phyloP scores from a whole-genome alignment of 2,329 filamentous ascomycete species.

The Pseudomassariella vexata region DNA sequence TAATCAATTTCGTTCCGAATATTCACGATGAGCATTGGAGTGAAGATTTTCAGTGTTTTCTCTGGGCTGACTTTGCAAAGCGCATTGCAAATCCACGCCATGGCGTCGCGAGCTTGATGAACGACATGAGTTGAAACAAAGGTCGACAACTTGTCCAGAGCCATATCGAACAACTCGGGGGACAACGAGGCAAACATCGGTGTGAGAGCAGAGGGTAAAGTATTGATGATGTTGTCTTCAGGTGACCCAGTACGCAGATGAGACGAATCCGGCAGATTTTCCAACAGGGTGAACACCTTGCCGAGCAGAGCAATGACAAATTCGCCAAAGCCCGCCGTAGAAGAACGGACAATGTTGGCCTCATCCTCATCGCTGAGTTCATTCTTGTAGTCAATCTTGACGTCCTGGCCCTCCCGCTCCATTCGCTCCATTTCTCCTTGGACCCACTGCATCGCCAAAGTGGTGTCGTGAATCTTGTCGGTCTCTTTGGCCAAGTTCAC shows the following conservation, averaged over 20 bases:
- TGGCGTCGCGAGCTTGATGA: slow-evolving; percentile 92
- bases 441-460: slow-evolving; percentile 86
- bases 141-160: slow-evolving; percentile 82
- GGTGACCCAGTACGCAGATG: slow-evolving; percentile 85
- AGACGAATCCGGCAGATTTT: slow-evolving; percentile 89
- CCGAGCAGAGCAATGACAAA: slow-evolving; percentile 88
- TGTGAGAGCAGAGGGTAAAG: slow-evolving; percentile 82
- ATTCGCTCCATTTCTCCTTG: slow-evolving; percentile 90
- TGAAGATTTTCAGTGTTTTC: slow-evolving; percentile 83
- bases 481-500: slow-evolving; percentile 69
- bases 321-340: slow-evolving; percentile 88
- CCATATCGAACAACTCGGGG: slow-evolving; percentile 87
- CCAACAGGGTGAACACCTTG: slow-evolving; percentile 89
- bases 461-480: slow-evolving; percentile 64
- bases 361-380: slow-evolving; percentile 84
- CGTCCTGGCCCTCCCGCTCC: slow-evolving; percentile 78
- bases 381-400: slow-evolving; percentile 77
- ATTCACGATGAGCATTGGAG: slow-evolving; percentile 83
- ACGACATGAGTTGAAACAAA: slow-evolving; percentile 94
- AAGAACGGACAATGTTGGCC: slow-evolving; percentile 81
- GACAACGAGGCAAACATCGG: slow-evolving; percentile 88
- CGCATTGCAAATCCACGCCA: slow-evolving; percentile 97
- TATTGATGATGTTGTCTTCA: slow-evolving; percentile 96
- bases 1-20: slow-evolving; percentile 97
- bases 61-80: slow-evolving; percentile 93